Percentiles rank a stretch among this genome's conserved stretches.
Evolutionary conservation across 2,329 filamentous ascomycete genomes (phyloP).

Genomic region (Exophiala oligosperma): DNA sequence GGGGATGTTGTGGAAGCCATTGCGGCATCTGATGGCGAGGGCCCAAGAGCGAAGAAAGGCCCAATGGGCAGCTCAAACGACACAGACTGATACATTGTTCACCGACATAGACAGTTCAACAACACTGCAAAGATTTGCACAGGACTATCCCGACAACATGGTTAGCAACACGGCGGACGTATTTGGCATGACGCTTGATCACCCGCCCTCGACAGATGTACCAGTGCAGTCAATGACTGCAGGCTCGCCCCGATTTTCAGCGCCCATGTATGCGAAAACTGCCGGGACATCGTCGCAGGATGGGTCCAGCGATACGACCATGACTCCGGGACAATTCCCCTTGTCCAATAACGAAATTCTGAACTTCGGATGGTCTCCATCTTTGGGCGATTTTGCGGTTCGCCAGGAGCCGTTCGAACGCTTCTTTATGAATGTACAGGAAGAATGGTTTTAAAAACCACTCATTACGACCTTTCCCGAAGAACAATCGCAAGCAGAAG

Average conservation of each 20-base stretch:
- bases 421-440: slow-evolving; percentile 19
- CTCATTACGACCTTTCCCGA: neutral
- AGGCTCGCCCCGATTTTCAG: neutral
- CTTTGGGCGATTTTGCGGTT: slow-evolving; percentile 15
- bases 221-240: neutral
- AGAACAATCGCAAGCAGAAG: no score
- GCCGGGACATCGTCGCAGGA: slow-evolving; percentile 1
- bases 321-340: slow-evolving; percentile 9
- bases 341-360: slow-evolving; percentile 9
- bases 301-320: neutral
- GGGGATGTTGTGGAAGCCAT: slow-evolving; percentile 63
- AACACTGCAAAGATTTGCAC: slow-evolving; percentile 14
- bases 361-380: slow-evolving; percentile 22
- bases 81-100: slow-evolving; percentile 13
- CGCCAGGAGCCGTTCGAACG: slow-evolving; percentile 15
- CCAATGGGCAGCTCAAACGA: slow-evolving; percentile 38
- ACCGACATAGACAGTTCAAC: slow-evolving; percentile 8
- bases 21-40: slow-evolving; percentile 61
- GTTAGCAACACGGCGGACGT: slow-evolving; percentile 13
- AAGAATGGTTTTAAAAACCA: slow-evolving; percentile 23
- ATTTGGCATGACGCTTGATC: slow-evolving; percentile 17
- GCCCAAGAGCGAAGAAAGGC: slow-evolving; percentile 55
- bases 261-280: neutral
- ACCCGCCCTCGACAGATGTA: slow-evolving; percentile 4
- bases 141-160: slow-evolving; percentile 14